These are phyloP conservation scores for Salix viminalis DNA, from an alignment of 345 rosid genomes.

Conservation along the genomic window DNA sequence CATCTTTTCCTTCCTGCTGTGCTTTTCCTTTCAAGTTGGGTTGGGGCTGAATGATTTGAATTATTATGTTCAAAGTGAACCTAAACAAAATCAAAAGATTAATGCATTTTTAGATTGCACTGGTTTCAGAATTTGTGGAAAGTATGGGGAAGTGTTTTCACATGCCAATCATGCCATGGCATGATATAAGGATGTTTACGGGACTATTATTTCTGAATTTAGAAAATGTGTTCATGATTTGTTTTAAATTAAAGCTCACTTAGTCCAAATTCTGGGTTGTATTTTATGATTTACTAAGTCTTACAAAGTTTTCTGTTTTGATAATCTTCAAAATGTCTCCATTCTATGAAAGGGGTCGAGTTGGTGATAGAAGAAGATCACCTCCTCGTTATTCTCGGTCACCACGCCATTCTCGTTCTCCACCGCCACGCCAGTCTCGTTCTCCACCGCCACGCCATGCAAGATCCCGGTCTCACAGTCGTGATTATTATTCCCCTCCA, in stretches of 20 bases:
- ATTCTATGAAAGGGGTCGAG: slow-evolving; percentile 11
- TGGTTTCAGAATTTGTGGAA: not conserved
- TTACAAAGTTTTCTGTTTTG: not conserved
- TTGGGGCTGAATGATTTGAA: not conserved
- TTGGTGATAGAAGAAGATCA: slow-evolving; percentile 27
- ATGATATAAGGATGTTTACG: not conserved
- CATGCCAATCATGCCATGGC: not conserved
- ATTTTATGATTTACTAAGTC: not conserved
- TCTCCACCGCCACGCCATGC: slow-evolving; percentile 75
- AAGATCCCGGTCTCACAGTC: slow-evolving; percentile 47
- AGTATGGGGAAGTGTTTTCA: not conserved
- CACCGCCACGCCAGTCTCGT: slow-evolving; percentile 52
- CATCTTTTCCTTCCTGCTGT: not conserved
- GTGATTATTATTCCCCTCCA: slow-evolving; percentile 25
- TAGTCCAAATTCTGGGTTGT: not conserved
- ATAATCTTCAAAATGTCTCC: slow-evolving; percentile 13
- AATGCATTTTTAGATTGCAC: not conserved
- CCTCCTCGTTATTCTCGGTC: slow-evolving; percentile 30
- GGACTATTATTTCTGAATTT: not conserved
- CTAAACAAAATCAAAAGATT: not conserved
- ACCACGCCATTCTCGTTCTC: slow-evolving; percentile 54
- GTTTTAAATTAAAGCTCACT: not conserved
- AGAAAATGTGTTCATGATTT: not conserved
- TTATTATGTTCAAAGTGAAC: not conserved
- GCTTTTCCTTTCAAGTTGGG: not conserved